Evolutionary conservation across 495 filamentous ascomycete genomes (phyloP), one percentile per base, ranked within the genome.

Genomic region (Penicillium flavigenum): DNA sequence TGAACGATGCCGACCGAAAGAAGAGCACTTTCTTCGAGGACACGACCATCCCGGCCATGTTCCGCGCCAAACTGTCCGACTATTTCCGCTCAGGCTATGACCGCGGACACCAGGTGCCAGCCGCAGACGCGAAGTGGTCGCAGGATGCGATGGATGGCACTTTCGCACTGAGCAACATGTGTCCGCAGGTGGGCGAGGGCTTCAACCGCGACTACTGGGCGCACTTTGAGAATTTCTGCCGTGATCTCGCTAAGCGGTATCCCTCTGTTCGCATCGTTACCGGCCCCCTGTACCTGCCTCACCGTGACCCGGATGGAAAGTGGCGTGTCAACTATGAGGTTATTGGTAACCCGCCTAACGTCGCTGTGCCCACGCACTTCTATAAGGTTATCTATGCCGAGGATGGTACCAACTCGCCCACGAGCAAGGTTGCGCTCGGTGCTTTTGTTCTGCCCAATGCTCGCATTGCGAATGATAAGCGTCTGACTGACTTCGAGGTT

Each of bases 161-260:
- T 2, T 98, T 98, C 67, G 83, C 80, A 61, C 82, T 98, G 41
- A 88, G 79, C 67, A 98, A 98, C 75, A 98, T 98, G 92, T 96
- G 90, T 63, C 94, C 94, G 17, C 94, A 98, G 72, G 93, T 98
- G 3, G 94, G 94, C 49, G 89, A 94, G 68, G 94, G 94, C 29
- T 98, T 98, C 78, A 98, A 98, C 74, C 81, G 94, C 19, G 94
- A 98, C 73, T 96, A 98, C 83, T 98, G 94, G 94, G 86, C 95
- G 50, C 95, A 98, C 68, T 92, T 98, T 64, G 94, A 98, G 73
- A 91, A 96, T 63, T 98, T 98, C 72, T 96, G 95, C 72, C 83
- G 94, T 3, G 78, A 89, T 8, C 79, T 98, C 32, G 89, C 92
- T 1, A 72, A 74, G 43, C 80, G 75, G n/a, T 98, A 96, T 61